Base-by-base conservation (phyloP, 2,329 filamentous ascomycete genomes). In the Penicillium sp. region DNA sequence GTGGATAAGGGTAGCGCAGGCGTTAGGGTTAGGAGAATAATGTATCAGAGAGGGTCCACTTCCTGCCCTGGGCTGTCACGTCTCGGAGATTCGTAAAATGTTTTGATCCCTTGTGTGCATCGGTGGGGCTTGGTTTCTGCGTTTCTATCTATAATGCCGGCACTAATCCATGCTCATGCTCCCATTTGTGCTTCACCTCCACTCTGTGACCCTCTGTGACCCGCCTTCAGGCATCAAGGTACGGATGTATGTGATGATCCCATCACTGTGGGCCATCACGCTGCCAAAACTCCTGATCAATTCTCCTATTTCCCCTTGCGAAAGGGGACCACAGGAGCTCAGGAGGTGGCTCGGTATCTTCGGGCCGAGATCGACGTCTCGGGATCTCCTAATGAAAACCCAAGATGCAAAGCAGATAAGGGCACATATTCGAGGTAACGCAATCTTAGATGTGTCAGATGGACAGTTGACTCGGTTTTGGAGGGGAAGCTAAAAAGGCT, bases 331-430 rank as follows among this genome's bases (percentile, higher is more conserved):
- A 49, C 24, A 24, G 18, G 24, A 42, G 41, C 41, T 52, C 44
- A 50, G 53, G 53, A 53, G 52, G 52, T 53, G 52, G 54, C 54
- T 55, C 20, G 35, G 25, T 23, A 20, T 32, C 28, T 27, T 43
- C 38, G 46, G 39, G 15, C 50, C 50, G 33, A 31, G 43, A 52
- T 49, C 49, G 46, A 39, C 46, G 8, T 18, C 40, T 35, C 29
- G 40, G 39, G 24, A 15, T 15, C 6, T 33, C 45, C 15, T 27
- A 12, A 39, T 20, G 25, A 4, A 42, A 18, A 20, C 27, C 27
- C 18, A 12, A 7, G 28, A 24, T 39, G 45, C 23, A 40, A 7
- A 10, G 23, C 35, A 35, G 52, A 54, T 54, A 51, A 54, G 48
- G 49, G 50, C 47, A 43, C 40, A 50, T 15, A 35, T 35, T 10